These are phyloP conservation scores for Gynostemma pentaphyllum DNA, from an alignment of 306 rosid genomes.

Conservation along the genomic window DNA sequence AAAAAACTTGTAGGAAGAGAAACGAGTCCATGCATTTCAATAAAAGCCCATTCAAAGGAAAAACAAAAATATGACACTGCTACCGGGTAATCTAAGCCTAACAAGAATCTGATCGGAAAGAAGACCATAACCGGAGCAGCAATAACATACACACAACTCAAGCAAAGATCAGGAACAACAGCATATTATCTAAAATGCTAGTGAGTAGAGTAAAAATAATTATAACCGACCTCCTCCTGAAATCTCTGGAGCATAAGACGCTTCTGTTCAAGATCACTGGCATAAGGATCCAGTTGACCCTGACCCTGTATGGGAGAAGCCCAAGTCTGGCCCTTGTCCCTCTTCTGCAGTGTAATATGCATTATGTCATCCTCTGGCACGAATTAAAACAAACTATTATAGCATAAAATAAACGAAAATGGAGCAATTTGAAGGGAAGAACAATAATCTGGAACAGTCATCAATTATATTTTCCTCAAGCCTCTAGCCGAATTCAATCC, in stretches of 20 bases:
- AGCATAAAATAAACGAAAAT: neutral
- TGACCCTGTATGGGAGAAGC: conserved; percentile 85
- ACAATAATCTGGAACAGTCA: neutral
- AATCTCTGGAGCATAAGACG: conserved; percentile 99
- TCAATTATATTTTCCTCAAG: neutral
- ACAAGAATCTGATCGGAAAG: no score
- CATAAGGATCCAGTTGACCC: conserved; percentile 80
- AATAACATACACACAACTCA: no score
- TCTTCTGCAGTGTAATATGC: conserved; percentile 93
- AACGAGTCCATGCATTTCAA: neutral
- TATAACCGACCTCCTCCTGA: conserved; percentile 75
- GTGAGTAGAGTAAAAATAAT: neutral
- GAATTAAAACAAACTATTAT: conserved; percentile 12
- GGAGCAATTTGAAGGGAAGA: neutral
- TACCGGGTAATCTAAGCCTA: neutral
- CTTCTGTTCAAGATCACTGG: conserved; percentile 80
- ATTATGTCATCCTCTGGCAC: conserved; percentile 82
- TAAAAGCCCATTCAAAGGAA: neutral
- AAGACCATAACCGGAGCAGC: no score
- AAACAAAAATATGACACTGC: neutral
- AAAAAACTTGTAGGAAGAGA: neutral
- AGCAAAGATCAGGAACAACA: neutral
- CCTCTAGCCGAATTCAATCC: conserved; percentile 1
- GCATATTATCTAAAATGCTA: neutral
- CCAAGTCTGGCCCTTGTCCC: conserved; percentile 98